Conservation (phyloP, 2,329 filamentous ascomycete genomes). For the Pseudogymnoascus sp. region DNA sequence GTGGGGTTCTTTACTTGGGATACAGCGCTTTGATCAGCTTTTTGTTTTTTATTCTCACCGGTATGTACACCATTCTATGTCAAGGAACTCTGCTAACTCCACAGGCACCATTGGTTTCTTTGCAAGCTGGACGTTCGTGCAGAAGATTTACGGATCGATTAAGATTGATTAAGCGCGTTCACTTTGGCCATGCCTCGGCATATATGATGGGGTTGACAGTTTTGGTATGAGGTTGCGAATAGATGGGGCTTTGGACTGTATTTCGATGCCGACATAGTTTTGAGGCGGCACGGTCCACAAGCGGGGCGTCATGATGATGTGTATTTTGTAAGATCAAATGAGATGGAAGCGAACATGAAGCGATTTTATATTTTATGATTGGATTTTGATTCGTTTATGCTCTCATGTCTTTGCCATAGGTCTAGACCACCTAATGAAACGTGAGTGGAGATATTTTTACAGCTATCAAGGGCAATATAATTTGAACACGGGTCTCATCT, state of each 20-base stretch:
- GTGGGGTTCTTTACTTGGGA: constrained; percentile 83
- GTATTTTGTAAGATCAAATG: constrained; percentile 2
- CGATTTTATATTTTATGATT: background rate
- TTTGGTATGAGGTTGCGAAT: background rate
- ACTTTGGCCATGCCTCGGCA: background rate
- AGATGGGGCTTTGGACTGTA: background rate
- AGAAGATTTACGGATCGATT: constrained; percentile 93
- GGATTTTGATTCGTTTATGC: background rate
- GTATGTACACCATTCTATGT: constrained; percentile 44
- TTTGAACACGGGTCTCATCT: background rate
- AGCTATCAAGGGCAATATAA: background rate
- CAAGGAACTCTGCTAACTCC: constrained; percentile 18
- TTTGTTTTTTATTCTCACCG: constrained; percentile 86
- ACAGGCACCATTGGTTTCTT: constrained; percentile 92
- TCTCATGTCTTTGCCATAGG: background rate
- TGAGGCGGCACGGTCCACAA: background rate
- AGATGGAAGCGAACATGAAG: background rate
- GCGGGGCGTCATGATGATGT: constrained; percentile 3
- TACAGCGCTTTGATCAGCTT: constrained; percentile 87
- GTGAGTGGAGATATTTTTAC: background rate
- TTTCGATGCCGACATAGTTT: background rate
- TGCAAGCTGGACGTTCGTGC: constrained; percentile 86
- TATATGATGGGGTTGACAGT: background rate
- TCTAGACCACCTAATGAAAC: background rate
- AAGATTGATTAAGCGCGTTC: constrained; percentile 67